phyloP scores from a whole-genome alignment of 768 basidiomycete genomes.

The Strobilomyces echinocephalus region DNA sequence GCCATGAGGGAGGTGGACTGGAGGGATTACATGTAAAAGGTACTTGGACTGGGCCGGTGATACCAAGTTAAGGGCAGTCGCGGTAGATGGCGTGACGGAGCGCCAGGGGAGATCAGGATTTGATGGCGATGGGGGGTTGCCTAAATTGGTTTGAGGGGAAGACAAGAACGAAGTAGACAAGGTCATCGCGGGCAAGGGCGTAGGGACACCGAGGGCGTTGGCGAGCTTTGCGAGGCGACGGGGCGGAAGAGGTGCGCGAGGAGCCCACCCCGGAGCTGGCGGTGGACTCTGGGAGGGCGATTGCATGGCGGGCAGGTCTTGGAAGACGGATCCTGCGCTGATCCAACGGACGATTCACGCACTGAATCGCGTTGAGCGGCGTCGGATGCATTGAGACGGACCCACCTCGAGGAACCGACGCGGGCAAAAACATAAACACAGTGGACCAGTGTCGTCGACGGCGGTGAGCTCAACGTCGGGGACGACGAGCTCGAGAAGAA shows the following conservation, averaged over 20 bases:
- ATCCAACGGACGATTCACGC: neutral
- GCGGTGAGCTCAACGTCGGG: no score
- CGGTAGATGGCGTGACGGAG: constrained; percentile 46
- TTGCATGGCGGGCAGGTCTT: constrained; percentile 7
- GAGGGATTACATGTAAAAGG: constrained; percentile 82
- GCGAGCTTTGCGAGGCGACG: constrained; percentile 77
- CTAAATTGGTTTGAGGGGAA: constrained; percentile 9
- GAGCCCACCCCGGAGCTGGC: constrained; percentile 41
- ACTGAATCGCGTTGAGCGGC: neutral
- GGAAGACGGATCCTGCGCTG: constrained; percentile 2
- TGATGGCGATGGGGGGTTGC: constrained; percentile 17
- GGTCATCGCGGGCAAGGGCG: constrained; percentile 56
- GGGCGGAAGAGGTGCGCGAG: constrained; percentile 67
- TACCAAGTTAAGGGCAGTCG: constrained; percentile 36
- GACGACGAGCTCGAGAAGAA: constrained; percentile 6
- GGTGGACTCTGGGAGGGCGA: constrained; percentile 12
- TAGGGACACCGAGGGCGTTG: constrained; percentile 79
- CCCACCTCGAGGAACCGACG: constrained; percentile 10
- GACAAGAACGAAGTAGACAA: constrained; percentile 12
- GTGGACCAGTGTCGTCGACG: no score
- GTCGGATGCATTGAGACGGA: neutral
- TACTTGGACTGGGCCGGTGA: constrained; percentile 53
- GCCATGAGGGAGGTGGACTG: constrained; percentile 64
- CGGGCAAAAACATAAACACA: neutral
- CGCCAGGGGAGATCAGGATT: constrained; percentile 37